phyloP scores from a whole-genome alignment of 2,329 filamentous ascomycete genomes.

The Didymella sp. region DNA sequence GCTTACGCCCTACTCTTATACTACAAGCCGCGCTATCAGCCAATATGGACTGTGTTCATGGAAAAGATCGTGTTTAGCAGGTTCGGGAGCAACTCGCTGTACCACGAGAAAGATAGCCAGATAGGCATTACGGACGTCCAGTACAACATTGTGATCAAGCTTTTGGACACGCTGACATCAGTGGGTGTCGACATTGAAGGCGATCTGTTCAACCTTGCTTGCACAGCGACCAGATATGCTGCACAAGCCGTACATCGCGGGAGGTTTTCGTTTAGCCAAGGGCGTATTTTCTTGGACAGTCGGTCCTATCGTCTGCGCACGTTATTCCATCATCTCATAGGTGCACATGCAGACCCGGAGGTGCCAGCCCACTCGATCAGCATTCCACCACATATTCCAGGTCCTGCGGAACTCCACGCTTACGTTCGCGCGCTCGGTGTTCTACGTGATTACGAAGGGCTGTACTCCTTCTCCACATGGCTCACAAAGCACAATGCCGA shows the following conservation, averaged over 20 bases:
- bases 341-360: constrained; percentile 25
- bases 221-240: constrained; percentile 42
- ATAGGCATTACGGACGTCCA: constrained; percentile 20
- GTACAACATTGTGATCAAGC: constrained; percentile 32
- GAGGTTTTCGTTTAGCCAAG: constrained; percentile 16
- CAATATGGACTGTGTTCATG: constrained; percentile 43
- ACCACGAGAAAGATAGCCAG: constrained; percentile 10
- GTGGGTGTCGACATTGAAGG: constrained; percentile 46
- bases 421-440: constrained; percentile 70
- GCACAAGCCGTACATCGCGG: constrained; percentile 30
- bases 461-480: constrained; percentile 66
- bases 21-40: constrained; percentile 33
- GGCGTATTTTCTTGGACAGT: constrained; percentile 24
- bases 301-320: constrained; percentile 32
- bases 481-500: constrained; percentile 50
- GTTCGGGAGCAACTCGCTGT: neutral
- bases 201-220: constrained; percentile 41
- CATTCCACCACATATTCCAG: constrained; percentile 54
- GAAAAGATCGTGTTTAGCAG: constrained; percentile 28
- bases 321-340: constrained; percentile 38
- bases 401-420: constrained; percentile 59
- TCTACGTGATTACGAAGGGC: constrained; percentile 65
- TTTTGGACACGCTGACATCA: constrained; percentile 39
- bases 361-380: neutral
- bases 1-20: constrained; percentile 37